Percentiles rank a stretch among this genome's conserved stretches.
Conservation (phyloP, 2,329 filamentous ascomycete genomes). For the Colletotrichum plurivorum region DNA sequence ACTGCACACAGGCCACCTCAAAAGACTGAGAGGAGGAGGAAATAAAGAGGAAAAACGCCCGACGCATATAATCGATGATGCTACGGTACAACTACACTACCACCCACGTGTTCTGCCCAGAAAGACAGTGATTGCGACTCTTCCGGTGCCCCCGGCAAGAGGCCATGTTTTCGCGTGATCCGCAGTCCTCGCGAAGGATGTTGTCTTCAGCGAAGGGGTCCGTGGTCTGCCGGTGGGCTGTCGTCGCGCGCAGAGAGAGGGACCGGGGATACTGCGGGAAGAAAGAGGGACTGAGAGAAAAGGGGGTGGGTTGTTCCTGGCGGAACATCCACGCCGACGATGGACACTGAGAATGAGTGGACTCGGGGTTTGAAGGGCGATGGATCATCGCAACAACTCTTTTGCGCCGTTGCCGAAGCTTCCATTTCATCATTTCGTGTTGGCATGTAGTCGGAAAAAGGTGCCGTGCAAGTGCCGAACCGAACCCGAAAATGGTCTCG, state of each 20-base stretch:
- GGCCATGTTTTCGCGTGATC: neutral
- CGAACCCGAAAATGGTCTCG: neutral
- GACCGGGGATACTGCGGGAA: too few relatives aligned
- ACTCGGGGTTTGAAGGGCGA: too few relatives aligned
- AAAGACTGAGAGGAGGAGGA: neutral
- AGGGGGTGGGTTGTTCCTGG: neutral
- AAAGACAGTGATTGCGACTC: neutral
- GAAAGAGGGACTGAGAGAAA: neutral
- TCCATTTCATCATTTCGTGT: neutral
- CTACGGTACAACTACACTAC: too few relatives aligned
- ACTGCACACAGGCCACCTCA: neutral
- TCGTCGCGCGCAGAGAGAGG: too few relatives aligned
- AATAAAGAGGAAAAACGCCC: too few relatives aligned
- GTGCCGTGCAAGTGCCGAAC: neutral
- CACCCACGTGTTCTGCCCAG: too few relatives aligned
- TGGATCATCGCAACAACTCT: neutral
- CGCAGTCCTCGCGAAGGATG: neutral
- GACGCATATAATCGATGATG: too few relatives aligned
- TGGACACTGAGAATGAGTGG: neutral
- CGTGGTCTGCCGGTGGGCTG: neutral
- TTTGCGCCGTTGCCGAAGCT: too few relatives aligned
- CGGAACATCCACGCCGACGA: neutral
- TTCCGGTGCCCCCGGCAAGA: neutral
- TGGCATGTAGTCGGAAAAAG: constrained; percentile 4
- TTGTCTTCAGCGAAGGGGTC: constrained; percentile 15